Conservation (phyloP, 2,329 filamentous ascomycete species). For the Verticillium klebahnii region DNA sequence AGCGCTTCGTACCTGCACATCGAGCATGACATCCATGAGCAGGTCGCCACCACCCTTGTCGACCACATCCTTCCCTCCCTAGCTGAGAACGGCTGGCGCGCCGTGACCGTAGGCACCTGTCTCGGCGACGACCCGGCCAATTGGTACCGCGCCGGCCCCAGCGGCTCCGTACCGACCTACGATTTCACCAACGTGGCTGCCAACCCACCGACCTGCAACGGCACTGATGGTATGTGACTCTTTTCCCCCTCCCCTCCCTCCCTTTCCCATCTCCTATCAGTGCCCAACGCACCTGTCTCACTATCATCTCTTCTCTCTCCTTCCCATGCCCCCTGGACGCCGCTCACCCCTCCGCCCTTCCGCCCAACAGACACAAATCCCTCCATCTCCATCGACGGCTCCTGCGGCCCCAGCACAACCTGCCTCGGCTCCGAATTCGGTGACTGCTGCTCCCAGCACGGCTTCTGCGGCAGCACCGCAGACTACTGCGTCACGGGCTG, state of each 20-base stretch:
- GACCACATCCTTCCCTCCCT: slow-evolving; percentile 16
- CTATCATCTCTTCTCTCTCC: neutral
- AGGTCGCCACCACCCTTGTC: slow-evolving; percentile 38
- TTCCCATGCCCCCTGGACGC: neutral
- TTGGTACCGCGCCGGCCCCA: slow-evolving; percentile 36
- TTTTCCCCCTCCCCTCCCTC: slow-evolving; percentile 9
- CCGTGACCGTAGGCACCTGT: slow-evolving; percentile 41
- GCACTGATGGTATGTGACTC: slow-evolving; percentile 6
- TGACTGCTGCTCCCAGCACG: slow-evolving; percentile 34
- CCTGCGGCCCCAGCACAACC: slow-evolving; percentile 27
- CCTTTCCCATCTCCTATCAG: slow-evolving; percentile 11
- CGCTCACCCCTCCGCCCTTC: neutral
- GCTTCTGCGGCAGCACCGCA: slow-evolving; percentile 27
- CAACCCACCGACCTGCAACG: slow-evolving; percentile 4
- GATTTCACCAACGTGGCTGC: slow-evolving; percentile 11
- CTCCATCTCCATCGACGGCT: slow-evolving; percentile 24
- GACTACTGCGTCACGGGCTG: slow-evolving; percentile 22
- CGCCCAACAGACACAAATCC: neutral
- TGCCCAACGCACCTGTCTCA: slow-evolving; percentile 6
- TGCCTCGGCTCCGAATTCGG: slow-evolving; percentile 29
- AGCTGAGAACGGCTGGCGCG: slow-evolving; percentile 19
- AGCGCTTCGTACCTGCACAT: slow-evolving; percentile 17
- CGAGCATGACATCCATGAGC: slow-evolving; percentile 40
- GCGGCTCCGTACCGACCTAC: slow-evolving; percentile 13
- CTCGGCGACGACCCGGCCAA: slow-evolving; percentile 36